phyloP scores from a whole-genome alignment of 2,329 filamentous ascomycete genomes.

The Phialocephala subalpina region DNA sequence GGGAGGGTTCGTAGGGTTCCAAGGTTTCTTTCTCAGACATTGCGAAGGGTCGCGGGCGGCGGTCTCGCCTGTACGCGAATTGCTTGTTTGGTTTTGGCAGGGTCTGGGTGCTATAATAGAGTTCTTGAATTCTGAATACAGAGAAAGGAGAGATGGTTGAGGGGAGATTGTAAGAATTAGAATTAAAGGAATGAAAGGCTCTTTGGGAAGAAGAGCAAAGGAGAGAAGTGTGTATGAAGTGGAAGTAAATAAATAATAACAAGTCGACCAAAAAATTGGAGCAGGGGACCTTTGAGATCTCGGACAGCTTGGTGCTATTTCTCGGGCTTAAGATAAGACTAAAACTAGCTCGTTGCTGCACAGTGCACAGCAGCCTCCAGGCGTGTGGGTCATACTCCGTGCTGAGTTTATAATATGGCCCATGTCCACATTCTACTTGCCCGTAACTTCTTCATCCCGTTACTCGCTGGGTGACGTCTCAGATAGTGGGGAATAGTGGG shows the following conservation, averaged over 20 bases:
- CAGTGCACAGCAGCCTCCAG: neutral
- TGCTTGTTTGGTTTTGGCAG: conserved; percentile 4
- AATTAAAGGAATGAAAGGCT: conserved; percentile 9
- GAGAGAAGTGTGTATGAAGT: conserved; percentile 3
- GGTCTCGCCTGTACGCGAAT: conserved; percentile 19
- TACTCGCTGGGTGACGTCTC: neutral
- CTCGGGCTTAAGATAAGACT: conserved; percentile 23
- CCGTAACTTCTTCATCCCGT: neutral
- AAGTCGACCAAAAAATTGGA: neutral
- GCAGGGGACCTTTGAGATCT: conserved; percentile 21
- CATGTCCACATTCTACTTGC: neutral
- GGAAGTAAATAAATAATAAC: conserved; percentile 11
- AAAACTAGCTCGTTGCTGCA: neutral
- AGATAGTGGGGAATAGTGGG: neutral
- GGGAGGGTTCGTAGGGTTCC: conserved; percentile 22
- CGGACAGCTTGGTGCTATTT: conserved; percentile 11
- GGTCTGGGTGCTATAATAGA: neutral
- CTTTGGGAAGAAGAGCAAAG: neutral
- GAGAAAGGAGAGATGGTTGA: conserved; percentile 1
- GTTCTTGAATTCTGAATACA: neutral
- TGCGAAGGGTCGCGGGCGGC: conserved; percentile 6
- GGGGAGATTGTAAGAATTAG: conserved; percentile 1
- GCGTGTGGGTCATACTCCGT: conserved; percentile 16
- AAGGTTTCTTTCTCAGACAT: conserved; percentile 27
- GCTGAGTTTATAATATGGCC: conserved; percentile 17